These are phyloP conservation scores for Aspergillus indologenus DNA, from an alignment of 495 filamentous ascomycete genomes.

Conservation along the genomic window DNA sequence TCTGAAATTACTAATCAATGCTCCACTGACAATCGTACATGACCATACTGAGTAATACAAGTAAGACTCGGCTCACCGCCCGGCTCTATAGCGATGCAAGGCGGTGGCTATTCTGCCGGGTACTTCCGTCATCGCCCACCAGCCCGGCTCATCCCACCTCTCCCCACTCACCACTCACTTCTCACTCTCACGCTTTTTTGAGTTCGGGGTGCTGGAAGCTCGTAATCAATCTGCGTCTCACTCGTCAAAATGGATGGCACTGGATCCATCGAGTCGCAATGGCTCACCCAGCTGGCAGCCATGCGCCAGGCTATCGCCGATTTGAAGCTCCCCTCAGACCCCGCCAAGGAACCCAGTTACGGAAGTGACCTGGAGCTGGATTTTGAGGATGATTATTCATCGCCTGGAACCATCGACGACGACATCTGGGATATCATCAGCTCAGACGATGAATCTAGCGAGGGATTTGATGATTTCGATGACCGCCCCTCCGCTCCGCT, in stretches of 20 bases:
- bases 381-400: slow-evolving; percentile 60
- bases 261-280: slow-evolving; percentile 54
- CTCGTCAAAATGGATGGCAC: slow-evolving; percentile 31
- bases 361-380: slow-evolving; percentile 58
- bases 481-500: slow-evolving; percentile 21
- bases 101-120: slow-evolving; percentile 3
- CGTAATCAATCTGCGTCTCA: no score
- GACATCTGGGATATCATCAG: slow-evolving; percentile 82
- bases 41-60: no score
- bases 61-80: neutral
- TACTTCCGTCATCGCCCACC: neutral
- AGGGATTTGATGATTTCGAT: slow-evolving; percentile 40
- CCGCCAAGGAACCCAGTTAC: slow-evolving; percentile 42
- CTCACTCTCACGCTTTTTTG: neutral
- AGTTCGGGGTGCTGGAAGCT: neutral
- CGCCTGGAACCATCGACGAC: slow-evolving; percentile 64
- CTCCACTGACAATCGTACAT: no score
- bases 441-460: slow-evolving; percentile 61
- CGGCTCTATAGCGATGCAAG: neutral
- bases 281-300: slow-evolving; percentile 65
- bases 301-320: slow-evolving; percentile 74
- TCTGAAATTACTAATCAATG: no score
- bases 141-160: neutral
- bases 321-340: slow-evolving; percentile 54
- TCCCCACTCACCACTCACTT: neutral